A percentile compares a stretch with the other conserved stretches of the same genome.
phyloP scores from a whole-genome alignment of 768 basidiomycete species.

The Pleurotus eryngii region DNA sequence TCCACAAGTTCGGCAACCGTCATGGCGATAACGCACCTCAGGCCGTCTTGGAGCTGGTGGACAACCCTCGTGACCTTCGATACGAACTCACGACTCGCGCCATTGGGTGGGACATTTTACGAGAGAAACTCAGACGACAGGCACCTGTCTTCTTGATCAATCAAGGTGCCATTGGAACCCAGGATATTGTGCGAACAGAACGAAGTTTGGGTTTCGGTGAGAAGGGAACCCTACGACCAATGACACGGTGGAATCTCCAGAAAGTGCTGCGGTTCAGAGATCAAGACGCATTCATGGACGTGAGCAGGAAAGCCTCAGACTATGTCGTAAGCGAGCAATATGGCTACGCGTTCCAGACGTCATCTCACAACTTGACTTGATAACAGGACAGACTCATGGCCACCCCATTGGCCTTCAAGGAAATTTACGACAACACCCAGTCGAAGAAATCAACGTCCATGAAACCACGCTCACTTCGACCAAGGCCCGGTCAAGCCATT shows the following conservation, averaged over 20 bases:
- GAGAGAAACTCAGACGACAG: slow-evolving; percentile 45
- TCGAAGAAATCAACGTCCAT: slow-evolving; percentile 23
- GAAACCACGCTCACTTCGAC: slow-evolving; percentile 25
- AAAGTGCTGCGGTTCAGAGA: slow-evolving; percentile 66
- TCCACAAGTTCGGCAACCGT: slow-evolving; percentile 88
- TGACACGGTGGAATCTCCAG: slow-evolving; percentile 73
- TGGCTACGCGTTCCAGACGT: no score
- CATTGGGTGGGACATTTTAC: slow-evolving; percentile 79
- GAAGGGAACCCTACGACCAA: slow-evolving; percentile 46
- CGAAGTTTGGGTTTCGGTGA: slow-evolving; percentile 32
- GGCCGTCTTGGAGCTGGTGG: slow-evolving; percentile 92
- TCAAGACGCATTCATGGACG: slow-evolving; percentile 37
- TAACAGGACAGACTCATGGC: slow-evolving; percentile 66
- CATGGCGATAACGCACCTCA: slow-evolving; percentile 90
- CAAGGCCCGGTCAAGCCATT: slow-evolving; percentile 51
- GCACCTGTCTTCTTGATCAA: slow-evolving; percentile 48
- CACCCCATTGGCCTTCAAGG: slow-evolving; percentile 50
- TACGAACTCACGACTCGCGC: slow-evolving; percentile 87
- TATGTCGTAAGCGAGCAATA: slow-evolving; percentile 57
- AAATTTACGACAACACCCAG: slow-evolving; percentile 42
- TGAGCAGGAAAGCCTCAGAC: slow-evolving; percentile 55
- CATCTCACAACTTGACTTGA: neutral
- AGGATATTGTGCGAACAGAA: slow-evolving; percentile 48
- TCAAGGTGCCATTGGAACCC: slow-evolving; percentile 42
- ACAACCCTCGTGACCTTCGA: slow-evolving; percentile 85